Base-by-base conservation (phyloP, 108 stramenopile genomes). In the Pseudonitzschia pungens region DNA sequence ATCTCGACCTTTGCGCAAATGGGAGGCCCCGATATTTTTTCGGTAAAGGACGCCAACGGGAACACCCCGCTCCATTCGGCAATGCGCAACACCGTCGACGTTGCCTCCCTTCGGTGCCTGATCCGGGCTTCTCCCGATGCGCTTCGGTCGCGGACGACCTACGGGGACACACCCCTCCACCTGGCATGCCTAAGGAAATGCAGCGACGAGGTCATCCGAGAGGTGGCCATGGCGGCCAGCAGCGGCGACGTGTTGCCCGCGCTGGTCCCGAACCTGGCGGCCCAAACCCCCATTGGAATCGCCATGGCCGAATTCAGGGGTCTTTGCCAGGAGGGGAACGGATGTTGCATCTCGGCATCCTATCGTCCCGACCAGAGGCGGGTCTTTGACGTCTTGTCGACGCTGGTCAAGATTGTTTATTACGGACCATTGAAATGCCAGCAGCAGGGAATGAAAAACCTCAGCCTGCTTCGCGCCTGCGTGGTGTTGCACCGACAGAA, bases 61-160 rank as follows among this genome's bases (percentile, higher is more conserved):
- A 82, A 86, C 54, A 86, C 85, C 12, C 81, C 85, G 14, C 62
- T 86, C 27, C 85, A 86, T 65, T 82, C 85, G 14, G 85, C 81
- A 31, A 75, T 82, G 56, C 78, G 79, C 1, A 65, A 77, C 52
- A 79, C 76, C 26, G 75, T 72, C 8, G 63, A 72, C 57, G 40
- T 82, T 1, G 76, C 51, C 18, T 65, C 79, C 8, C 40, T 86
- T 4, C 43, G 53, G 21, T 79, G 77, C 21, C 28, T 86, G 53
- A 82, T 86, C 42, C 85, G 73, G 22, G 81, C 85, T 4, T 69
- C 60, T 42, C 85, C 85, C 9, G 85, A 82, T 43, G 78, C 85
- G 18, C 58, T 86, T 56, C 67, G 66, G 43, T 40, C 70, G 32
- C 79, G 79, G 31, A 86, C 85, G 26, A 71, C 56, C 12, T 80